These are phyloP conservation scores for Parasitella parasitica DNA, from an alignment of 371 early-diverging fungal genomes.

Conservation along the genomic window DNA sequence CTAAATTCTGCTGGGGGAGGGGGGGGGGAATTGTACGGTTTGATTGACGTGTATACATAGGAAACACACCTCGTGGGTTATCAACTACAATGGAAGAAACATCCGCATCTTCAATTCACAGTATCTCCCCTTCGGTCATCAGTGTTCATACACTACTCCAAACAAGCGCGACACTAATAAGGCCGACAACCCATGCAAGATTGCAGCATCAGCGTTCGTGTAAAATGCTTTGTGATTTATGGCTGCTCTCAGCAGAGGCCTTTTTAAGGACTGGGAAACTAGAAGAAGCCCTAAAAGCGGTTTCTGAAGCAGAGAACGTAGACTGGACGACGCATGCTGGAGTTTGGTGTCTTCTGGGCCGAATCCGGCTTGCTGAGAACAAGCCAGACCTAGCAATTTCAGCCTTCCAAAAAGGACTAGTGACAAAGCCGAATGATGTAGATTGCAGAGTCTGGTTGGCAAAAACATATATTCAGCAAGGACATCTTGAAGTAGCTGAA, in stretches of 20 bases:
- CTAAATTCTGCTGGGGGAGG: too few species aligned
- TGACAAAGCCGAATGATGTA: constrained; percentile 46
- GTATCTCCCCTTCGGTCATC: constrained; percentile 19
- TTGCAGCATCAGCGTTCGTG: constrained; percentile 30
- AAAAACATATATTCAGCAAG: constrained; percentile 39
- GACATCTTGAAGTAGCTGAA: constrained; percentile 53
- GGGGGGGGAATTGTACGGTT: too few species aligned
- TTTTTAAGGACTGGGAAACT: constrained; percentile 54
- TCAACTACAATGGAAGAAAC: background rate
- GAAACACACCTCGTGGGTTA: background rate
- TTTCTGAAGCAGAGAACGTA: constrained; percentile 63
- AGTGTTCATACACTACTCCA: constrained; percentile 22
- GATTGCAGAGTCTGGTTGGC: constrained; percentile 48
- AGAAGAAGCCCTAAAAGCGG: constrained; percentile 64
- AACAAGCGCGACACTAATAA: background rate
- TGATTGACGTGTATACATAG: background rate
- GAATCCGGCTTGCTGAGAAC: constrained; percentile 40
- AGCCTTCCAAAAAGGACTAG: constrained; percentile 55
- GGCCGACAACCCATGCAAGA: constrained; percentile 24
- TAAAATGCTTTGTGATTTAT: constrained; percentile 34
- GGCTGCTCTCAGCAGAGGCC: constrained; percentile 64
- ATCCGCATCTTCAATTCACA: constrained; percentile 1
- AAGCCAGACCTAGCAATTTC: constrained; percentile 43
- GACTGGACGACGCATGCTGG: constrained; percentile 52
- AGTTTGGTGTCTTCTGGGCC: constrained; percentile 63